A percentile compares a stretch with the other conserved stretches of the same genome.
These are phyloP conservation scores for Russula sp. DNA, from an alignment of 768 basidiomycete genomes.

Conservation along the genomic window DNA sequence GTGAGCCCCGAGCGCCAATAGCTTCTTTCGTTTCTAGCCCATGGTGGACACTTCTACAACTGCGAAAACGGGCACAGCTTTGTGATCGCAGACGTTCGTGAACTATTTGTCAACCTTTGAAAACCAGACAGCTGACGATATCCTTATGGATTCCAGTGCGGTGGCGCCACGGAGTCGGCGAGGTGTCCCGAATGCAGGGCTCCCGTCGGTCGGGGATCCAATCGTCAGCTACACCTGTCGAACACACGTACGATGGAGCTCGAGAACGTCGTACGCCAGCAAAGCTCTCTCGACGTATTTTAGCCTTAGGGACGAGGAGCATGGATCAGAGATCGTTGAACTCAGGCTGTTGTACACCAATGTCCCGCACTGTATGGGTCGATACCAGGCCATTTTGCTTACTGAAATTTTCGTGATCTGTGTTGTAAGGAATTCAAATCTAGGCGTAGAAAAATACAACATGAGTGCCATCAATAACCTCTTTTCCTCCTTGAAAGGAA, in stretches of 20 bases:
- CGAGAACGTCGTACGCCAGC: slow-evolving; percentile 35
- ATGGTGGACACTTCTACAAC: slow-evolving; percentile 30
- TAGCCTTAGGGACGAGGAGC: background rate
- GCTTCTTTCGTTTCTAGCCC: slow-evolving; percentile 10
- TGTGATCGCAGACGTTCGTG: slow-evolving; percentile 48
- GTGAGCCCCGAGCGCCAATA: background rate
- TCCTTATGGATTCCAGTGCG: slow-evolving; percentile 37
- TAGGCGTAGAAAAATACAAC: too few species aligned
- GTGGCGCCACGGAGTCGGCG: slow-evolving; percentile 45
- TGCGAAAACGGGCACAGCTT: slow-evolving; percentile 53
- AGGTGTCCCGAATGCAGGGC: slow-evolving; percentile 54
- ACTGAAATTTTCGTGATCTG: too few species aligned
- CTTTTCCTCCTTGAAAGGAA: too few species aligned
- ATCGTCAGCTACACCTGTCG: slow-evolving; percentile 36
- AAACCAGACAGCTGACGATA: background rate
- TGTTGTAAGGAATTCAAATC: too few species aligned
- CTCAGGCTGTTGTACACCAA: too few species aligned
- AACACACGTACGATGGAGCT: slow-evolving; percentile 45
- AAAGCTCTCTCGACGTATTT: slow-evolving; percentile 22
- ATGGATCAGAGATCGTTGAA: too few species aligned
- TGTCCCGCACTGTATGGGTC: too few species aligned
- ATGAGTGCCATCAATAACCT: too few species aligned
- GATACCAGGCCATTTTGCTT: too few species aligned
- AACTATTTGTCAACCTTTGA: background rate
- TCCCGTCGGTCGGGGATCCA: slow-evolving; percentile 40